These are phyloP conservation scores for Samsoniella hepiali DNA, from an alignment of 2,329 filamentous ascomycete species.

Conservation along the genomic window DNA sequence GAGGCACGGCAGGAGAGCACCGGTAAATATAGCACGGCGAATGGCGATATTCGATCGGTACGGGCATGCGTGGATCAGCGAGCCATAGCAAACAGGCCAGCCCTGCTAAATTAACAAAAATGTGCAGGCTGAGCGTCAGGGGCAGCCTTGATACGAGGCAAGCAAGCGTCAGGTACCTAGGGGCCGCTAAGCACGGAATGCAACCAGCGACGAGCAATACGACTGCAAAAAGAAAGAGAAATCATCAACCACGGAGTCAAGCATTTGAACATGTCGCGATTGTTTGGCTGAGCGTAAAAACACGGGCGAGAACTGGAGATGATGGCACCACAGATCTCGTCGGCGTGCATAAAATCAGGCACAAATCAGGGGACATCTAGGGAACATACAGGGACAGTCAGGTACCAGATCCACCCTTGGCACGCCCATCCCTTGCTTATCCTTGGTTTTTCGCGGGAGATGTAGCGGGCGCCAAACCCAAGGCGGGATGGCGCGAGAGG, in stretches of 20 bases:
- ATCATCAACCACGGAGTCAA: too few relatives aligned
- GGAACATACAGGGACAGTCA: background rate
- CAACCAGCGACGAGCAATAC: too few relatives aligned
- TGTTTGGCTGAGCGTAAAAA: background rate
- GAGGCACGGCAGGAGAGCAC: background rate
- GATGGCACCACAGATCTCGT: too few relatives aligned
- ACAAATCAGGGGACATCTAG: too few relatives aligned
- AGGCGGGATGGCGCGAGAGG: constrained; percentile 1
- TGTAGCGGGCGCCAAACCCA: constrained; percentile 1
- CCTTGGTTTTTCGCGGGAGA: constrained; percentile 1
- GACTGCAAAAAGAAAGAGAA: too few relatives aligned
- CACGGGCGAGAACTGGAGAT: background rate
- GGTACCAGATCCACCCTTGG: background rate
- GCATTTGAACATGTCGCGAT: too few relatives aligned
- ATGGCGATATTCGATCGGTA: background rate
- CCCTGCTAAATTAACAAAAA: too few relatives aligned
- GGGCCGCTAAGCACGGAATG: too few relatives aligned
- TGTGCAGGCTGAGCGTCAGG: background rate
- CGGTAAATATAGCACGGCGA: background rate
- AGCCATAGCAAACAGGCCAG: too few relatives aligned
- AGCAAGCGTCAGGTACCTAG: too few relatives aligned
- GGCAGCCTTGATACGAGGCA: background rate
- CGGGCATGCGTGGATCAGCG: background rate
- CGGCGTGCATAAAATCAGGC: background rate
- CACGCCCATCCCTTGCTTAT: background rate